phyloP scores from a whole-genome alignment of 139 green algal genomes.

The Auxenochlorella protothecoides region DNA sequence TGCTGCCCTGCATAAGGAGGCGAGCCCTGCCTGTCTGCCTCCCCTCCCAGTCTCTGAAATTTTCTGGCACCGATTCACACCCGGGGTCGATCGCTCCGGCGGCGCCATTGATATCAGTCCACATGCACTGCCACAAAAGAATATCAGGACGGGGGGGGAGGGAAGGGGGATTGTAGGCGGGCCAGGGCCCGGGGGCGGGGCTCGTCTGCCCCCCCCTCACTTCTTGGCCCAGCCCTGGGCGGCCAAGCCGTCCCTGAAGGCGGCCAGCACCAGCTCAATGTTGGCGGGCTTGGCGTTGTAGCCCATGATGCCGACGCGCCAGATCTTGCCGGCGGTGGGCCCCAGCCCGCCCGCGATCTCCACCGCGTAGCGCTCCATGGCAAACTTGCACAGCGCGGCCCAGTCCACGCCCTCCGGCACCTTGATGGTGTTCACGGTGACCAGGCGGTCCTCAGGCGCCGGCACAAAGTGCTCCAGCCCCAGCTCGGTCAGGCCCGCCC shows the following conservation, averaged over 20 bases:
- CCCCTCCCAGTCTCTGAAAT: too few species aligned
- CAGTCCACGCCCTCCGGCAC: slow-evolving; percentile 77
- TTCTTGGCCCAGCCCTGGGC: slow-evolving; percentile 47
- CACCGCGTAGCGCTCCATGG: slow-evolving; percentile 68
- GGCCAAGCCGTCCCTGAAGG: slow-evolving; percentile 69
- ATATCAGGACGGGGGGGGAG: too few species aligned
- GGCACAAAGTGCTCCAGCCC: slow-evolving; percentile 73
- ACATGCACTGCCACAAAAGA: too few species aligned
- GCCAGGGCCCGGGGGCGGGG: too few species aligned
- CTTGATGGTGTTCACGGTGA: slow-evolving; percentile 89
- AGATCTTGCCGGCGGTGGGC: slow-evolving; percentile 67
- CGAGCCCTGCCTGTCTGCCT: too few species aligned
- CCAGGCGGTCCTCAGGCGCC: slow-evolving; percentile 55
- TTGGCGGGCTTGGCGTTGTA: slow-evolving; percentile 75
- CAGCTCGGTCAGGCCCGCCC: slow-evolving; percentile 61
- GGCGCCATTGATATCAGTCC: too few species aligned
- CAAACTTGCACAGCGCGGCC: slow-evolving; percentile 59
- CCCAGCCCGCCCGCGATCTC: slow-evolving; percentile 71
- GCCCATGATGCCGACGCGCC: slow-evolving; percentile 74
- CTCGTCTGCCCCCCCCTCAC: too few species aligned
- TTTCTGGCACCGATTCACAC: too few species aligned
- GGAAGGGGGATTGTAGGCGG: too few species aligned
- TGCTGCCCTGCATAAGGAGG: too few species aligned
- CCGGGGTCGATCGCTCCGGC: too few species aligned
- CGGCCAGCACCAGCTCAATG: slow-evolving; percentile 63